Evolutionary conservation across 306 rosid genomes (phyloP).

Genomic region (Cicer pinnatifidum): DNA sequence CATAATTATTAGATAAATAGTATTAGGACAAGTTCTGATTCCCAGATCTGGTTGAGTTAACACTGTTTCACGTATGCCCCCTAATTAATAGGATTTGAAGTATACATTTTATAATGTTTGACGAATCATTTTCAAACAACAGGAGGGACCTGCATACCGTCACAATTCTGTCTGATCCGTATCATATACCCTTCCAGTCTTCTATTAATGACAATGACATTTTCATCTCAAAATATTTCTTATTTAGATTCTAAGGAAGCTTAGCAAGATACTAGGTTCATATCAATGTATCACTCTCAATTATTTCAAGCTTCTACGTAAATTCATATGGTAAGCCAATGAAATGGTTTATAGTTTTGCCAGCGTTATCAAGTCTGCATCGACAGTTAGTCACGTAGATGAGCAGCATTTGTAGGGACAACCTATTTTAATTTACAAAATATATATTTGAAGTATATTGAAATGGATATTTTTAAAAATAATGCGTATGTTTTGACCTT

Average conservation of each 20-base stretch:
- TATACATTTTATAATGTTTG: slow-evolving; percentile 24
- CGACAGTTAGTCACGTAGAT: neutral
- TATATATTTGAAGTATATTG: neutral
- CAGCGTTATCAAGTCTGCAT: neutral
- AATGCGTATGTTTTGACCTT: slow-evolving; percentile 28
- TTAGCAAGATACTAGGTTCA: slow-evolving; percentile 34
- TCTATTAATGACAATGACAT: slow-evolving; percentile 44
- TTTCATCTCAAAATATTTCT: slow-evolving; percentile 39
- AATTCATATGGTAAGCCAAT: slow-evolving; percentile 7
- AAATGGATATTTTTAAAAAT: slow-evolving; percentile 18
- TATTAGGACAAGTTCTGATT: neutral
- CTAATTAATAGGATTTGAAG: slow-evolving; percentile 21
- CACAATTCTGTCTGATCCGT: slow-evolving; percentile 19
- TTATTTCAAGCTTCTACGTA: slow-evolving; percentile 31
- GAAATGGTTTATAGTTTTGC: neutral
- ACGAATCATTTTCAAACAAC: slow-evolving; percentile 35
- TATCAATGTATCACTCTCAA: slow-evolving; percentile 30
- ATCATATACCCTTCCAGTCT: slow-evolving; percentile 3
- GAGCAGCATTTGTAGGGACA: slow-evolving; percentile 14
- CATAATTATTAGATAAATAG: neutral
- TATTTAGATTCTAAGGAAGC: slow-evolving; percentile 44
- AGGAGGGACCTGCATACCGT: slow-evolving; percentile 4
- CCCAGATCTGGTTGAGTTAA: neutral
- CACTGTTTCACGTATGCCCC: neutral
- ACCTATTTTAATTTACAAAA: neutral